Conservation (phyloP, 2,329 filamentous ascomycete genomes). For the Tolypocladium ophioglossoides region DNA sequence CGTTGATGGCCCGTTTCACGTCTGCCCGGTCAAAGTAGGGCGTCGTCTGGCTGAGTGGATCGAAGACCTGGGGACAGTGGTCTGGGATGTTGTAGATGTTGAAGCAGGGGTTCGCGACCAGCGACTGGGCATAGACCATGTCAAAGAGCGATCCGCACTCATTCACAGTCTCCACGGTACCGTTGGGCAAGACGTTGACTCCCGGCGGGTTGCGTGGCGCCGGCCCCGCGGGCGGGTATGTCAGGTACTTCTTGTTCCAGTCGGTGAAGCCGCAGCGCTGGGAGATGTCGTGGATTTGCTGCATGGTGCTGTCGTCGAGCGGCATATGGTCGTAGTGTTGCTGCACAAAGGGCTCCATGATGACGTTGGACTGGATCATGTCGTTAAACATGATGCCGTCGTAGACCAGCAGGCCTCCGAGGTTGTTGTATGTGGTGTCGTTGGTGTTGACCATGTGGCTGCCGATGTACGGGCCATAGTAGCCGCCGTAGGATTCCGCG, state of each 20-base stretch:
- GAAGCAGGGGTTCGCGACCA: slow-evolving; percentile 64
- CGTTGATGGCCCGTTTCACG: slow-evolving; percentile 59
- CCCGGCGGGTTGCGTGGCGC: slow-evolving; percentile 41
- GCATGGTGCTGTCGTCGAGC: slow-evolving; percentile 49
- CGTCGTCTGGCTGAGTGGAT: too few relatives aligned
- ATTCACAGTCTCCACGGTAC: slow-evolving; percentile 19
- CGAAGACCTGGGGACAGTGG: slow-evolving; percentile 60
- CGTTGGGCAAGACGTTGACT: slow-evolving; percentile 16
- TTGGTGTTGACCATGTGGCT: slow-evolving; percentile 60
- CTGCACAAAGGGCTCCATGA: slow-evolving; percentile 48
- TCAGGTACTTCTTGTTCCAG: slow-evolving; percentile 50
- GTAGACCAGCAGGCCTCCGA: slow-evolving; percentile 61
- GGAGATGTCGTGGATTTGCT: slow-evolving; percentile 38
- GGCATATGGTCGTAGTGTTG: slow-evolving; percentile 50
- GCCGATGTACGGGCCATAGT: slow-evolving; percentile 61
- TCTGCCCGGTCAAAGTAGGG: slow-evolving; percentile 64
- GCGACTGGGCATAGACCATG: slow-evolving; percentile 41
- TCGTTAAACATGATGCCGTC: slow-evolving; percentile 54
- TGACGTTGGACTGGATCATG: slow-evolving; percentile 30
- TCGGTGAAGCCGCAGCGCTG: slow-evolving; percentile 51
- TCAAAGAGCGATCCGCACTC: slow-evolving; percentile 49
- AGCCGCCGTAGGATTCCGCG: slow-evolving; percentile 59
- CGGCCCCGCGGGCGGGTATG: slow-evolving; percentile 55
- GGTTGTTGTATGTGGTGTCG: slow-evolving; percentile 55
- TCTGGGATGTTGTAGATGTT: slow-evolving; percentile 64